Base-by-base conservation (phyloP, 768 basidiomycete species). In the Dioszegia aurantiaca region DNA sequence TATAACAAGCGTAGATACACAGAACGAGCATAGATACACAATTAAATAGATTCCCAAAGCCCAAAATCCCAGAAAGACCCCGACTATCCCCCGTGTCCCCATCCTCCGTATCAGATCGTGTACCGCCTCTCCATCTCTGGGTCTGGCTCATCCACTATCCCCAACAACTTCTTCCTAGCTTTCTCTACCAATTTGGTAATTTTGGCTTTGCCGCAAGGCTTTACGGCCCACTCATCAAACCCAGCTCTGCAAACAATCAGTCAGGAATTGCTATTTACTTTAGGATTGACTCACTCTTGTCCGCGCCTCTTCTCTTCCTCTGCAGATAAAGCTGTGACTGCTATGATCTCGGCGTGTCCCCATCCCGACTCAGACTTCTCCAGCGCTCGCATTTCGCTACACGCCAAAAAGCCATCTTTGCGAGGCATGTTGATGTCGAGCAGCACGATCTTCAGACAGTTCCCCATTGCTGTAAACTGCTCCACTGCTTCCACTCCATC, bases 341-440 rank as follows among this genome's bases (percentile, higher is more conserved):
- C 73, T 37, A 75, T 69, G 46, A 75, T 68, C 48, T 68, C 56
- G 6, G 69, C 54, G 21, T 33, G 42, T 8, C 26, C 23, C n/a
- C 62, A 52, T 4, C n/a, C 11, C 27, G 51, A 12, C 1, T 42
- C 10, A 2, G 39, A 42, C 47, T 61, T 62, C 40, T 75, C 73
- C 16, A 75, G 65, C 16, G 45, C 54, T 2, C 73, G 33, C 67
- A 75, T 69, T 31, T 71, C 68, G 17, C 47, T 36, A 53, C 62
- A 63, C 2, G 73, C 66, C 55, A 64, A 56, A 58, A 63, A 75
- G 1, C 73, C 73, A 46, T 75, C 69, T 63, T 69, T 68, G 31
- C 54, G 60, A 11, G 73, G 73, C 71, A 75, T 75, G 47, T 75
- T 75, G 54, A 75, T 73, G 45, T 75, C 72, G 5, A 71, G 56